Evolutionary conservation across 1,284 basidiomycete species (phyloP).

Genomic region (Trichosporon sp.): DNA sequence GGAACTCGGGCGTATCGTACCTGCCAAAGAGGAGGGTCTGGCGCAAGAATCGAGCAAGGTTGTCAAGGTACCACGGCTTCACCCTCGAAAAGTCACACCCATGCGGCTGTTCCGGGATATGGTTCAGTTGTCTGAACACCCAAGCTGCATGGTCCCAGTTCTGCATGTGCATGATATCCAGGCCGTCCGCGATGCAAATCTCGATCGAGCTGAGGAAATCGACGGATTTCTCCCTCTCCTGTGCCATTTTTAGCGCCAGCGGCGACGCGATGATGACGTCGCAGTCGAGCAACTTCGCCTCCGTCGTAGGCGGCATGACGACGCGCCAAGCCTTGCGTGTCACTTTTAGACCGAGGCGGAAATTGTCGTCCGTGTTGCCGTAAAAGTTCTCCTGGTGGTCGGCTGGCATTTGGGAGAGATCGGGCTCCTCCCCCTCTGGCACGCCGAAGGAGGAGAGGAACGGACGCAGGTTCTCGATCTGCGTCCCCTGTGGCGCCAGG

Average conservation of each 20-base stretch:
- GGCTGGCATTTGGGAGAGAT: constrained; percentile 60
- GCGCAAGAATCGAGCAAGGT: constrained; percentile 71
- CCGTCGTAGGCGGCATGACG: constrained; percentile 56
- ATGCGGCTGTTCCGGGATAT: constrained; percentile 83
- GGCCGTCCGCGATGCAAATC: constrained; percentile 83
- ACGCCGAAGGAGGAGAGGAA: constrained; percentile 78
- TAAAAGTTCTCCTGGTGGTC: constrained; percentile 92
- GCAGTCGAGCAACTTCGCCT: constrained; percentile 54
- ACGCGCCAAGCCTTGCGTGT: constrained; percentile 85
- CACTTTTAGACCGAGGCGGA: constrained; percentile 85
- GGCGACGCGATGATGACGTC: constrained; percentile 93
- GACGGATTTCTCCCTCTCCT: constrained; percentile 86
- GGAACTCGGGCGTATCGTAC: constrained; percentile 83
- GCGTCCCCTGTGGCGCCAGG: constrained; percentile 59
- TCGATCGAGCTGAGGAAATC: constrained; percentile 95
- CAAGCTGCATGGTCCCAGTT: constrained; percentile 90
- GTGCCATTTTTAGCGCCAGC: constrained; percentile 79
- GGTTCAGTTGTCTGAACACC: constrained; percentile 75
- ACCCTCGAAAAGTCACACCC: constrained; percentile 94
- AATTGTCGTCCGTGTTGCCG: constrained; percentile 97
- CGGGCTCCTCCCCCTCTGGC: constrained; percentile 67
- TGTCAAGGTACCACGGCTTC: constrained; percentile 96
- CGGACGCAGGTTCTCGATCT: constrained; percentile 79
- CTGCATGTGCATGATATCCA: constrained; percentile 93
- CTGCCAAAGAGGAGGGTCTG: constrained; percentile 85